Evolutionary conservation across 2,329 filamentous ascomycete genomes (phyloP).

Genomic region (Nothomitra cinnamomea): DNA sequence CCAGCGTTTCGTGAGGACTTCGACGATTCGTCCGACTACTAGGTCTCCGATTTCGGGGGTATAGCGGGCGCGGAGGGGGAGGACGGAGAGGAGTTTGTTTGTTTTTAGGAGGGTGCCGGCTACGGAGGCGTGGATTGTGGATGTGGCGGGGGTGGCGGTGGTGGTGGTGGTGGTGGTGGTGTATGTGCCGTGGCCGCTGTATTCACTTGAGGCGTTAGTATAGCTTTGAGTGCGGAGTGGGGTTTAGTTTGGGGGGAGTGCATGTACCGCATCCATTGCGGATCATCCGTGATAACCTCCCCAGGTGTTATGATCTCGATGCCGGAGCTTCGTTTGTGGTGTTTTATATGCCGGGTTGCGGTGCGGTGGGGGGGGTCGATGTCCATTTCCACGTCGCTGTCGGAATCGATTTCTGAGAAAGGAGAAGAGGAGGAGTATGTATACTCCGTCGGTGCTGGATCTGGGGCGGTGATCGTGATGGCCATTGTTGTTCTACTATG

Average conservation of each 20-base stretch:
- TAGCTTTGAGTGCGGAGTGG: background rate
- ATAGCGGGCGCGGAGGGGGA: conserved; percentile 80
- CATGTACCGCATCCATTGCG: conserved; percentile 81
- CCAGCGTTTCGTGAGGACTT: conserved; percentile 83
- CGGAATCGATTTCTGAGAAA: conserved; percentile 25
- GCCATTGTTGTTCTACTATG: conserved; percentile 29
- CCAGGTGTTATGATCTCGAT: conserved; percentile 67
- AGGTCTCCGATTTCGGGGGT: conserved; percentile 92
- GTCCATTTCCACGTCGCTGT: conserved; percentile 31
- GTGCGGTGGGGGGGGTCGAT: no score
- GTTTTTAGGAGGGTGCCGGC: conserved; percentile 82
- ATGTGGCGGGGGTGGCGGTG: conserved; percentile 41
- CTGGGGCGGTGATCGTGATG: conserved; percentile 40
- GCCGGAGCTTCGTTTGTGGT: conserved; percentile 22
- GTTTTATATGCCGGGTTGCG: conserved; percentile 17
- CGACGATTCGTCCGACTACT: conserved; percentile 81
- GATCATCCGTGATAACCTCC: conserved; percentile 70
- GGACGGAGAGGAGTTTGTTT: conserved; percentile 89
- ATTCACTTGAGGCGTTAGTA: background rate
- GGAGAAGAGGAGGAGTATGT: conserved; percentile 16
- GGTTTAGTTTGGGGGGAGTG: conserved; percentile 1
- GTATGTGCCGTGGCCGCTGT: conserved; percentile 84
- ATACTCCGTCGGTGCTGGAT: conserved; percentile 20
- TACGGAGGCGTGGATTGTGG: conserved; percentile 67
- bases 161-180: conserved; percentile 40